Evolutionary conservation across 306 rosid species (phyloP), one percentile per base, ranked within the genome.

Genomic region (Trifolium fragiferum): DNA sequence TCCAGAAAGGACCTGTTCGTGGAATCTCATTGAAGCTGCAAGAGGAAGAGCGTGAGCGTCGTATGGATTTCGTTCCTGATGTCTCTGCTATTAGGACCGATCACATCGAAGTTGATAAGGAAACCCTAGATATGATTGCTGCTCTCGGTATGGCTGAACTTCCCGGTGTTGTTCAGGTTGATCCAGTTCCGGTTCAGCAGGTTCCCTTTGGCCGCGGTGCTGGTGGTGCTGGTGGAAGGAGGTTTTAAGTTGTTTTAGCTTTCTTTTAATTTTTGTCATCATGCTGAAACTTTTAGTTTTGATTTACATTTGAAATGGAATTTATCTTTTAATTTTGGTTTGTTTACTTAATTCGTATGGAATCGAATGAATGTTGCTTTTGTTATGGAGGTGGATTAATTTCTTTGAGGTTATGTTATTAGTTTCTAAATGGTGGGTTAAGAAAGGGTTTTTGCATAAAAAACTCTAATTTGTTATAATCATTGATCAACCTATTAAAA

Each of bases 1-100:
- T 60, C 20, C 66, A 60, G 19, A 60, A 60, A 32, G 66, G 66
- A 60, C 66, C 66, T 0, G 66, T 60, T 32, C 66, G 66, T 0
- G 66, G 66, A 7, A 60, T 60, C 21, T 60, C 66, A 0, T n/a
- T 60, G 66, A 60, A 60, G 66, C 66, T 60, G 7, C 66, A 60
- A 35, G 66, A 60, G 21, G 66, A 60, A 11, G 66, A 60, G 43
- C 66, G 66, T 15, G 66, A 60, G 3, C 66, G 66, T 60, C 41
- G 66, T 1, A 60, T 60, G 66, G 66, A 60, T 16, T 60, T 60
- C 12, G 66, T 60, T 8, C 66, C 66, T 1, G 66, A 60, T 1
- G 43, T 60, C 1, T 60, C 66, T 15, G 66, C 66, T 0, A 60
- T 60, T 32, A 32, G 21, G 66, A 30, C 43, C 0, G 66, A 60